A percentile compares a stretch with the other conserved stretches of the same genome.
These are phyloP conservation scores for Ophiocordyceps australis DNA, from an alignment of 2,329 filamentous ascomycete genomes.

Conservation along the genomic window DNA sequence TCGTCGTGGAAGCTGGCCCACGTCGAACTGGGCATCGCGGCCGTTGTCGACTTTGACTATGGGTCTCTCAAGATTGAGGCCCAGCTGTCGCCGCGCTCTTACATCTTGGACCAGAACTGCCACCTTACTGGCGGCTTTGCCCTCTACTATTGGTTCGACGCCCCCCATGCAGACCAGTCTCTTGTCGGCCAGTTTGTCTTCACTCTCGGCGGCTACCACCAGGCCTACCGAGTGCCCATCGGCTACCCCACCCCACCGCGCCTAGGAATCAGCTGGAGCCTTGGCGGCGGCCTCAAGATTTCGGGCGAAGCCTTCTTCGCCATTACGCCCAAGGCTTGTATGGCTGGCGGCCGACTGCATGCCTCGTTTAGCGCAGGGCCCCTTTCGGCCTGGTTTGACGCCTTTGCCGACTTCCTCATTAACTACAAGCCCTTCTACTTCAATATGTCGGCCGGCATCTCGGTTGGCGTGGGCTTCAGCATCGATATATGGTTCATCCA, in stretches of 20 bases:
- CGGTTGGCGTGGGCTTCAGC: slow-evolving; percentile 9
- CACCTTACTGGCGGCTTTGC: slow-evolving; percentile 23
- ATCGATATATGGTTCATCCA: slow-evolving; percentile 10
- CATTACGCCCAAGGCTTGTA: slow-evolving; percentile 22
- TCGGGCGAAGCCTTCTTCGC: slow-evolving; percentile 24
- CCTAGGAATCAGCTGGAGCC: slow-evolving; percentile 17
- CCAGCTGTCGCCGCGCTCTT: slow-evolving; percentile 19
- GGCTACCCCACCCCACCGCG: slow-evolving; percentile 19
- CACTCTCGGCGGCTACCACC: slow-evolving; percentile 25
- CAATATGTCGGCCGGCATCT: slow-evolving; percentile 7
- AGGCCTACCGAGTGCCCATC: slow-evolving; percentile 11
- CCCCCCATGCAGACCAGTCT: slow-evolving; percentile 3
- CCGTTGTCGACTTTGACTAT: slow-evolving; percentile 13
- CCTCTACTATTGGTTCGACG: slow-evolving; percentile 18
- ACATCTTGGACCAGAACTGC: slow-evolving; percentile 17
- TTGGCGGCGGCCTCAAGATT: slow-evolving; percentile 13
- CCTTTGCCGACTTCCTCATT: slow-evolving; percentile 20
- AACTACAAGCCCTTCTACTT: slow-evolving; percentile 20
- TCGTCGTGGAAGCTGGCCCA: slow-evolving; percentile 11
- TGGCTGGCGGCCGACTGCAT: slow-evolving; percentile 19
- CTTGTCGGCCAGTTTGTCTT: slow-evolving; percentile 22
- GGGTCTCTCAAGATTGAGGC: slow-evolving; percentile 18
- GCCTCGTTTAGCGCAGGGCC: slow-evolving; percentile 11
- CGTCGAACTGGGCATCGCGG: slow-evolving; percentile 17
- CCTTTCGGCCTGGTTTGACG: slow-evolving; percentile 19